A percentile compares a stretch with the other conserved stretches of the same genome.
phyloP scores from a whole-genome alignment of 164 flowering plant species.

The Tetracentron sinense region DNA sequence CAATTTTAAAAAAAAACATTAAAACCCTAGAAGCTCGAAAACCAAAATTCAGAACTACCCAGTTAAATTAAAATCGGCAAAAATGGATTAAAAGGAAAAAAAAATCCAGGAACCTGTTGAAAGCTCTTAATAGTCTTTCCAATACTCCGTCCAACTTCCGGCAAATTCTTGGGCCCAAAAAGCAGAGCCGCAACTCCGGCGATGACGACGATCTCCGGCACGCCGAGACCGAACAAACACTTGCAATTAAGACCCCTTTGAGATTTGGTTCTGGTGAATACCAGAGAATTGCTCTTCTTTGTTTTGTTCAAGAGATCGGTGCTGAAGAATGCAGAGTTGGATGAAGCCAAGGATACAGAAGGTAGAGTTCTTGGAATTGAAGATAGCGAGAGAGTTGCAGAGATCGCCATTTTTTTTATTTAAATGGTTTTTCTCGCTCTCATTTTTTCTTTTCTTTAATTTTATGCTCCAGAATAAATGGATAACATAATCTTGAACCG shows the following conservation, averaged over 20 bases:
- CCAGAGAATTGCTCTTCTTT: constrained; percentile 17
- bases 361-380: constrained; percentile 19
- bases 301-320: constrained; percentile 4
- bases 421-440: not conserved
- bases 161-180: constrained; percentile 91
- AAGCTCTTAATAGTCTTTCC: constrained; percentile 95
- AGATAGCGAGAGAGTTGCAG: constrained; percentile 18
- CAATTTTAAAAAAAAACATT: not conserved
- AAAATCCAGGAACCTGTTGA: constrained; percentile 58
- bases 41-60: not conserved
- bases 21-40: constrained; percentile 4
- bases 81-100: not conserved
- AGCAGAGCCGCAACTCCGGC: constrained; percentile 87
- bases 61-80: not conserved
- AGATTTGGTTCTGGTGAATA: constrained; percentile 21
- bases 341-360: constrained; percentile 33
- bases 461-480: not conserved
- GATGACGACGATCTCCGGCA: constrained; percentile 88
- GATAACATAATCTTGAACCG: too few species aligned
- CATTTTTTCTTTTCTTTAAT: not conserved
- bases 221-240: constrained; percentile 84
- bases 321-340: constrained; percentile 41
- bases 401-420: constrained; percentile 20
- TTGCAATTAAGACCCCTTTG: constrained; percentile 47
- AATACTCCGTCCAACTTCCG: constrained; percentile 77